Conservation (phyloP, 495 filamentous ascomycete species). For the Coniosporium apollinis region DNA sequence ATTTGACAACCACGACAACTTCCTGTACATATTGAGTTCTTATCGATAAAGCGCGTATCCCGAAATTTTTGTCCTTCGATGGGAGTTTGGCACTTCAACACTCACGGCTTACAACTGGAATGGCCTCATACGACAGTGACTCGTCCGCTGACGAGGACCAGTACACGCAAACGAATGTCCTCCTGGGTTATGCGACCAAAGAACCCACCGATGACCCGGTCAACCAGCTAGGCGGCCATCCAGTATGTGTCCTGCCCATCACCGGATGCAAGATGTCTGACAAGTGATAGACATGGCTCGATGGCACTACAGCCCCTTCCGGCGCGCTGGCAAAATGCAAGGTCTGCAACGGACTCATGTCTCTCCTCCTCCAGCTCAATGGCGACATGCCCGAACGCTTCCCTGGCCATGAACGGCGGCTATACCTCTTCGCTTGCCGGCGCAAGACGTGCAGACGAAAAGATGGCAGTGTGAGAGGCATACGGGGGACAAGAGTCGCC, state of each 20-base stretch:
- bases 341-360: slow-evolving; percentile 70
- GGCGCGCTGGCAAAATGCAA: slow-evolving; percentile 72
- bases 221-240: slow-evolving; percentile 73
- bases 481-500: slow-evolving; percentile 44
- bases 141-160: slow-evolving; percentile 54
- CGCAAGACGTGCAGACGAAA: slow-evolving; percentile 68
- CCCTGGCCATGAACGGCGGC: slow-evolving; percentile 64
- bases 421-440: slow-evolving; percentile 72
- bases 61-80: too few species aligned
- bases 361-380: slow-evolving; percentile 77
- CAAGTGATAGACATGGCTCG: slow-evolving; percentile 56
- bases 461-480: slow-evolving; percentile 56
- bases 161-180: slow-evolving; percentile 73
- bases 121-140: slow-evolving; percentile 78
- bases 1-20: too few species aligned
- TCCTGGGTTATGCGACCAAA: slow-evolving; percentile 77
- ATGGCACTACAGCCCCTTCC: slow-evolving; percentile 49
- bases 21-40: too few species aligned
- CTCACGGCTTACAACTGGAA: too few species aligned
- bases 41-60: too few species aligned
- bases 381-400: slow-evolving; percentile 77
- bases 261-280: neutral
- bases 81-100: too few species aligned
- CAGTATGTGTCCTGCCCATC: slow-evolving; percentile 42
- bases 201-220: slow-evolving; percentile 71